Evolutionary conservation across 2,329 filamentous ascomycete genomes (phyloP).

Genomic region (Botryotinia narcissicola): DNA sequence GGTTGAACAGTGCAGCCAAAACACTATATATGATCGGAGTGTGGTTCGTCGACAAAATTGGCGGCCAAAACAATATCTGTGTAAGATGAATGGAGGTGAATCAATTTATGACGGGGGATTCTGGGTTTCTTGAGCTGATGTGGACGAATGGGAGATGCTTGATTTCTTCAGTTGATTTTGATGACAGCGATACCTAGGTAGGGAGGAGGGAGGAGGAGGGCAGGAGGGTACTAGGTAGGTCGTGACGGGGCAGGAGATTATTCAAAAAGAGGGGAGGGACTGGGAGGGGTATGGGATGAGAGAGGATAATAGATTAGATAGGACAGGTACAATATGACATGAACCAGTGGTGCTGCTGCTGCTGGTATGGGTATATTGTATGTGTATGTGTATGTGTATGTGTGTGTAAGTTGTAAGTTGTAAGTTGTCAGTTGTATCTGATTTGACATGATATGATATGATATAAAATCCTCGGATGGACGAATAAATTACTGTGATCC

Average conservation of each 20-base stretch:
- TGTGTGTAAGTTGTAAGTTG: not conserved
- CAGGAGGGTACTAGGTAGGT: not conserved
- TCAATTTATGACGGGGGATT: not conserved
- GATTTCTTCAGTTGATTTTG: not conserved
- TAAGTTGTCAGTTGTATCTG: too few species aligned
- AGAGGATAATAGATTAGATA: not conserved
- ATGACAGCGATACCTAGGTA: not conserved
- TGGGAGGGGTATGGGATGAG: not conserved
- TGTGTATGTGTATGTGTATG: not conserved
- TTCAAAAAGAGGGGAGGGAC: not conserved
- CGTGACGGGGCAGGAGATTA: not conserved
- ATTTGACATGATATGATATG: not conserved
- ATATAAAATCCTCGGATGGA: not conserved
- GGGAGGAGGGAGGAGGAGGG: not conserved
- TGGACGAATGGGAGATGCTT: not conserved
- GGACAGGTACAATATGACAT: not conserved
- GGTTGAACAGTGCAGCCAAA: constrained; percentile 6
- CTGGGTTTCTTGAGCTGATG: not conserved
- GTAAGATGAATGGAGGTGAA: not conserved
- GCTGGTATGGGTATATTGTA: not conserved
- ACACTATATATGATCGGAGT: constrained; percentile 1
- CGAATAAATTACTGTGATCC: not conserved
- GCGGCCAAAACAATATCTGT: not conserved
- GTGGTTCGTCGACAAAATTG: not conserved
- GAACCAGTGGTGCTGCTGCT: not conserved